Evolutionary conservation across 306 rosid species (phyloP), one percentile per base, ranked within the genome.

Genomic region (Crotalaria pallida): DNA sequence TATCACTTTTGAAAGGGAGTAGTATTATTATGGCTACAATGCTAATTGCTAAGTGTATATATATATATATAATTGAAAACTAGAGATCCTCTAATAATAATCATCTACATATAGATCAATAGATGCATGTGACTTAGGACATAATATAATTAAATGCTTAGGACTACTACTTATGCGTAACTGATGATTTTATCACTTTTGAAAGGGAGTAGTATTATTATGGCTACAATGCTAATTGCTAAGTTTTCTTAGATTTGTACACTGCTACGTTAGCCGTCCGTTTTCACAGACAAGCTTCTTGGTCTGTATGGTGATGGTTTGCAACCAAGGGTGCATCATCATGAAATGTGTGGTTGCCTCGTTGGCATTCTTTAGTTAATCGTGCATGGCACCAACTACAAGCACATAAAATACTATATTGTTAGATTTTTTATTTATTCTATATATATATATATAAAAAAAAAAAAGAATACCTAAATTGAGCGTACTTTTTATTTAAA

Each of bases 261-360:
- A 71, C 63, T 31, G 59, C 0, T 24, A 16, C 47, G 16, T 49
- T 50, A 36, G 6, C 38, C 13, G 41, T 61, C 71, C 19, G 40
- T 52, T 62, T 50, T 15, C 13, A 26, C 13, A 26, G 56, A 62
- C 76, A 58, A 45, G 15, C 47, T 58, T 17, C 56, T 17, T 3
- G 36, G 27, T 41, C 43, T 16, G 34, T 27, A 3, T 58, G 58
- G 48, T 58, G 47, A 71, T 43, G 67, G 45, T 58, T 70, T 18
- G 75, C 45, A 70, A 0, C 29, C 17, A 70, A 56, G 66, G 67
- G 67, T 10, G 67, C 76, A 71, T 17, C 65, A 22, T 71, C 16
- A 58, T 71, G 52, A 44, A 27, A 21, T 33, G 29, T 58, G 29
- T 7, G 41, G 41, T 34, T 34, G 41, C 41, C 11, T 34, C 26